Evolutionary conservation across 495 filamentous ascomycete species (phyloP).

Genomic region (Xylaria telfairii): DNA sequence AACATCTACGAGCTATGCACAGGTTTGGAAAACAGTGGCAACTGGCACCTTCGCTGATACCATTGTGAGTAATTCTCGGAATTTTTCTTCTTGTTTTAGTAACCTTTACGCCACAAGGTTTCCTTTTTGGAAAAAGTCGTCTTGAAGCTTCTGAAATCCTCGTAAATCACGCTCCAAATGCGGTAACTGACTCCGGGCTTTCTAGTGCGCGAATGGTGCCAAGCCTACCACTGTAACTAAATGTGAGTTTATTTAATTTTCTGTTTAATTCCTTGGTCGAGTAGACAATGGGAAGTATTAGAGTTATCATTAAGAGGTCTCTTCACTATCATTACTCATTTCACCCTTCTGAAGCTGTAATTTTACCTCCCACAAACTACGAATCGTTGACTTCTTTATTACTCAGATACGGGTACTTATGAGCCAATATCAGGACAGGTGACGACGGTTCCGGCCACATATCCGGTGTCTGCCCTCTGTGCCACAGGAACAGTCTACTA

Average conservation of each 20-base stretch:
- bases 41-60: slow-evolving; percentile 10
- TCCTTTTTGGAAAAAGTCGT: no score
- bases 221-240: slow-evolving; percentile 8
- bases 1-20: background rate
- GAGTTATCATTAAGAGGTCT: background rate
- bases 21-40: slow-evolving; percentile 10
- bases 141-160: no score
- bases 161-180: no score
- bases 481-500: background rate
- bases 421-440: slow-evolving; percentile 1
- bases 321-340: background rate
- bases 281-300: background rate
- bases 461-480: slow-evolving; percentile 2
- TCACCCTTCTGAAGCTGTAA: background rate
- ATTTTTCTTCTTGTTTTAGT: no score
- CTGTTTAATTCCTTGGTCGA: background rate
- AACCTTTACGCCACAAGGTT: no score
- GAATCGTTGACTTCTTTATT: background rate
- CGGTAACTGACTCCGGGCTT: no score
- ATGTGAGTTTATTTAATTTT: background rate
- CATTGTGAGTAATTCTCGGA: no score
- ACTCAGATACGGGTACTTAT: slow-evolving; percentile 11
- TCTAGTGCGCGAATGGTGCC: slow-evolving; percentile 12
- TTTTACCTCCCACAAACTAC: background rate
- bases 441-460: slow-evolving; percentile 5